phyloP scores from a whole-genome alignment of 768 basidiomycete genomes.

The Lyophyllum shimeji region DNA sequence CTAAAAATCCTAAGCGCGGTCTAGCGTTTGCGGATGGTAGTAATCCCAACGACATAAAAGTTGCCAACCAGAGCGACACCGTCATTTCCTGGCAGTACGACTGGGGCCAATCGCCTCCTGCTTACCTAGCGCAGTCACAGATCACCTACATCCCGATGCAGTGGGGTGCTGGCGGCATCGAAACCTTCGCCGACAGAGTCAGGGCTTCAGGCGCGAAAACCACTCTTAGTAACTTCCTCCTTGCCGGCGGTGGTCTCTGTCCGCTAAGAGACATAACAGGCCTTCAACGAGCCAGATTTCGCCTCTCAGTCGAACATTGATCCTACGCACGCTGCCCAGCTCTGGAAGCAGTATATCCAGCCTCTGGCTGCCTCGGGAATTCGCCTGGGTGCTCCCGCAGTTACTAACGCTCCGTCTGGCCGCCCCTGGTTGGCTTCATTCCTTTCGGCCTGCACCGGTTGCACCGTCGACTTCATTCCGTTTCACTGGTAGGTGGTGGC shows the following conservation, averaged over 20 bases:
- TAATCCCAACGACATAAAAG: slow-evolving; percentile 25
- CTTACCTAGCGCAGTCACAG: slow-evolving; percentile 25
- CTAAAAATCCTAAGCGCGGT: slow-evolving; percentile 38
- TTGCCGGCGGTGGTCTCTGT: background rate
- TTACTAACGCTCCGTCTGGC: slow-evolving; percentile 31
- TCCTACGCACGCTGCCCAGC: slow-evolving; percentile 26
- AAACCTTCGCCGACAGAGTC: slow-evolving; percentile 26
- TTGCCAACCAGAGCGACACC: slow-evolving; percentile 27
- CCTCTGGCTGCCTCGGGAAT: slow-evolving; percentile 30
- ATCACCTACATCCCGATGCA: slow-evolving; percentile 40
- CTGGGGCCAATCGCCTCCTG: slow-evolving; percentile 37
- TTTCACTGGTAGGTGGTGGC: slow-evolving; percentile 31
- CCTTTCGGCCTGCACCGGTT: slow-evolving; percentile 32
- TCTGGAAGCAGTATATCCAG: slow-evolving; percentile 37
- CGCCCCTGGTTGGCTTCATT: slow-evolving; percentile 33
- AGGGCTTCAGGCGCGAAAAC: slow-evolving; percentile 34
- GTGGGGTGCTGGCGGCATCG: slow-evolving; percentile 31
- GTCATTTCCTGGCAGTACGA: slow-evolving; percentile 40
- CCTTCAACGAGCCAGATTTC: slow-evolving; percentile 38
- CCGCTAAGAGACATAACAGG: slow-evolving; percentile 15
- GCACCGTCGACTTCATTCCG: slow-evolving; percentile 35
- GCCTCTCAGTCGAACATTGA: slow-evolving; percentile 32
- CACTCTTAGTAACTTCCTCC: slow-evolving; percentile 30
- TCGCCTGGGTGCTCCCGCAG: slow-evolving; percentile 34
- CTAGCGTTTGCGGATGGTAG: slow-evolving; percentile 29